Base-by-base conservation (phyloP, 306 rosid species). In the Gillenia trifoliata region DNA sequence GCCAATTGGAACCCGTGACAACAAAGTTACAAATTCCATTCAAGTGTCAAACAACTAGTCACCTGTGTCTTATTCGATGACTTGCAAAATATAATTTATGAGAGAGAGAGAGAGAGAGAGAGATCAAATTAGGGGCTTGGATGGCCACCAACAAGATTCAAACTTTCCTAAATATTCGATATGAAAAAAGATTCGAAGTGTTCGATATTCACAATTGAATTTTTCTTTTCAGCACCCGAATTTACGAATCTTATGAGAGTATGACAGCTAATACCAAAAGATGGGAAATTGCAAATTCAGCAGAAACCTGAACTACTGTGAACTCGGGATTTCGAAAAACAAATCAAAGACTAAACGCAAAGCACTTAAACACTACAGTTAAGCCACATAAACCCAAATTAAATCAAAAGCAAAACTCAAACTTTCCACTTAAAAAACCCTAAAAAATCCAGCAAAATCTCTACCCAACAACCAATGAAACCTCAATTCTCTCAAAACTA, bases 271-370 rank as follows among this genome's bases (percentile, higher is more conserved):
- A 50, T 15, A 62, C 11, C 55, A 61, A 70, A 61, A 45, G 6
- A 63, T 36, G 11, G 9, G 20, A 29, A 71, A n/a, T 38, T 36
- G 63, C 56, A 64, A 78, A 54, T 13, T 50, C 10, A 50, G n/a
- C 66, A 71, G 25, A 60, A 61, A 16, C 31, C 61, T 47, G 61
- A 64, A 76, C 31, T 77, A 68, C 22, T 68, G 64, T 30, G 70
- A 70, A 75, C 75, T 68, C 62, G 1, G 43, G 36, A 22, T 68
- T 36, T 57, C 23, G 28, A 20, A 68, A 26, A n/a, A 23, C 28
- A 19, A 17, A 55, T 22, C 55, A 56, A 29, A 68, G 50, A 41
- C 68, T 8, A 41, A 76, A 30, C 11, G 57, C 7, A 23, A 60
- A 16, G 33, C 72, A 70, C 22, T 40, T 11, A 54, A 61, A 71